phyloP scores from a whole-genome alignment of 257 asterid species.

The Solanum pennellii region DNA sequence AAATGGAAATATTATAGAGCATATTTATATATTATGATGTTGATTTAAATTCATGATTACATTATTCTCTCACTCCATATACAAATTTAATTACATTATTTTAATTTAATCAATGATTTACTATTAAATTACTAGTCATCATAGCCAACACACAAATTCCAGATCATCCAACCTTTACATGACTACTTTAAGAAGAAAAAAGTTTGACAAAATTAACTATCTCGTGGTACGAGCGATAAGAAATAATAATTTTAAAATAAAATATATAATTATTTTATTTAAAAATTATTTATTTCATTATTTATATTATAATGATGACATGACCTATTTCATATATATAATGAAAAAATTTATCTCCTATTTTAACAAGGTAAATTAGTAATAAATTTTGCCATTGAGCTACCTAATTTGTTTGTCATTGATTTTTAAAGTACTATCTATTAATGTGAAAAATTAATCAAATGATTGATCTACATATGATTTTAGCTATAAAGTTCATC shows the following conservation, averaged over 20 bases:
- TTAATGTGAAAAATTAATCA: neutral
- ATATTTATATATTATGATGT: no score
- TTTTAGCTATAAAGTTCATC: neutral
- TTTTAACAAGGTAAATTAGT: neutral
- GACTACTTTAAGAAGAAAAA: neutral
- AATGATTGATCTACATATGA: neutral
- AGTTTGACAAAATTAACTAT: neutral
- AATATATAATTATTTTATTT: neutral
- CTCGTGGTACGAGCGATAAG: fast-evolving
- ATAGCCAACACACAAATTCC: neutral
- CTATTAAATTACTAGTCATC: neutral
- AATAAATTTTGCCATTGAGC: neutral
- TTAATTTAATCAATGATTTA: neutral
- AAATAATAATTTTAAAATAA: neutral
- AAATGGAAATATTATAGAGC: neutral
- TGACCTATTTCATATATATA: neutral
- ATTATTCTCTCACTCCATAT: neutral
- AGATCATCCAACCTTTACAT: neutral
- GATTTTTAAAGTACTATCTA: neutral
- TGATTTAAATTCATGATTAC: neutral
- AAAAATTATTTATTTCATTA: neutral
- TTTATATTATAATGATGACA: neutral
- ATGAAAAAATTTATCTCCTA: neutral
- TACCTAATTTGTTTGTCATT: neutral
- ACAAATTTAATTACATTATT: neutral